Evolutionary conservation across 164 flowering plant genomes (phyloP).

Genomic region (Echeveria elegans): DNA sequence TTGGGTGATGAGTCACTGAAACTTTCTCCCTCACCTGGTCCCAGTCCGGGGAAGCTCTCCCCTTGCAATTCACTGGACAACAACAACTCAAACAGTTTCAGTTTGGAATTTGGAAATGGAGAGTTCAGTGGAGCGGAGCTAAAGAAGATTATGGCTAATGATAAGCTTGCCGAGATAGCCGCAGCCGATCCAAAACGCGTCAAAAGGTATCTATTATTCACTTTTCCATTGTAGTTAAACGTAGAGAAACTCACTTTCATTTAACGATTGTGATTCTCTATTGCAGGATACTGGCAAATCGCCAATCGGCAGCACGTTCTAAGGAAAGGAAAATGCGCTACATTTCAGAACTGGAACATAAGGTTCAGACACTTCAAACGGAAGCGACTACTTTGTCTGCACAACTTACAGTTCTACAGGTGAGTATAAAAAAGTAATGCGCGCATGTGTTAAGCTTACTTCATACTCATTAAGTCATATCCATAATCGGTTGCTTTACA

Average conservation of each 20-base stretch:
- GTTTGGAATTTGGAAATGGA: constrained; percentile 7
- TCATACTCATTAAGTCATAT: too few species aligned
- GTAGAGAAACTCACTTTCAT: not conserved
- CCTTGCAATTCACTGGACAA: constrained; percentile 5
- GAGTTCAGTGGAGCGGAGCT: constrained; percentile 9
- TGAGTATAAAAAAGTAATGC: not conserved
- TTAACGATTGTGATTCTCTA: not conserved
- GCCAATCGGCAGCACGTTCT: constrained; percentile 11
- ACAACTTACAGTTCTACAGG: constrained; percentile 7
- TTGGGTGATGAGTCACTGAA: constrained; percentile 6
- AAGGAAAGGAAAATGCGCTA: constrained; percentile 10
- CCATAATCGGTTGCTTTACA: not conserved
- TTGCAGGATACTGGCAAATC: constrained; percentile 1
- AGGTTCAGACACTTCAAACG: constrained; percentile 8
- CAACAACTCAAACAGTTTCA: not conserved
- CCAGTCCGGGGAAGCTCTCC: not conserved
- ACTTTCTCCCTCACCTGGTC: not conserved
- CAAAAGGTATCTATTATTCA: not conserved
- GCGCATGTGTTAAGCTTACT: not conserved
- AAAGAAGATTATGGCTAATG: constrained; percentile 10
- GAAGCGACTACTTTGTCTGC: constrained; percentile 10
- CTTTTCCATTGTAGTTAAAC: not conserved
- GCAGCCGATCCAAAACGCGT: constrained; percentile 7
- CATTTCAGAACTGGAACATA: constrained; percentile 10
- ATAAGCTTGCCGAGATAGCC: constrained; percentile 6